phyloP scores from a whole-genome alignment of 352 stramenopile genomes.

The Pythium phragmitis region DNA sequence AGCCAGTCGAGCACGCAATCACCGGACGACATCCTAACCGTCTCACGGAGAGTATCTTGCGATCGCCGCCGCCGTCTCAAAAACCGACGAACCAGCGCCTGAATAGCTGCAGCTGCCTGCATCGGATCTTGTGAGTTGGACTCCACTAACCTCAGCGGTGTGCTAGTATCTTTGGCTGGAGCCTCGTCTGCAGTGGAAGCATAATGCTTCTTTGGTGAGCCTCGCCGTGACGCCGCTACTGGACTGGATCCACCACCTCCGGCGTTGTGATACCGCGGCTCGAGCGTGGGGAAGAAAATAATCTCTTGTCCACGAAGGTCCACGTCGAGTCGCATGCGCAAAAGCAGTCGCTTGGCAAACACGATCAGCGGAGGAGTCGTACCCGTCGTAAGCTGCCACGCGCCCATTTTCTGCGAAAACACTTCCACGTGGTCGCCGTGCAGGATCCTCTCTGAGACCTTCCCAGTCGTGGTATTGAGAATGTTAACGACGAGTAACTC shows the following conservation, averaged over 20 bases:
- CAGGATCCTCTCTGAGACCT: slow-evolving; percentile 16
- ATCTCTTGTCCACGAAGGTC: slow-evolving; percentile 55
- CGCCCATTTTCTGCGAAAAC: slow-evolving; percentile 26
- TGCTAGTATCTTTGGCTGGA: background rate
- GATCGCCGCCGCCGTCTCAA: background rate
- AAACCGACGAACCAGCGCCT: slow-evolving; percentile 12
- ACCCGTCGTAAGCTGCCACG: slow-evolving; percentile 7
- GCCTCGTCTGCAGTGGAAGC: background rate
- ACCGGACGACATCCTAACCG: background rate
- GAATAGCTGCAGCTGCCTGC: slow-evolving; percentile 3
- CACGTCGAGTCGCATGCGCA: slow-evolving; percentile 49
- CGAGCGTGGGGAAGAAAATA: slow-evolving; percentile 49
- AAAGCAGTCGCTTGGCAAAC: slow-evolving; percentile 41
- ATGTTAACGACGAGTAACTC: slow-evolving; percentile 36
- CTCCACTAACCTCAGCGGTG: background rate
- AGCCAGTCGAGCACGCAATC: background rate
- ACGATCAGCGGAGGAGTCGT: slow-evolving; percentile 22
- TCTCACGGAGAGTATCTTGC: background rate
- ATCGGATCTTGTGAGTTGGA: background rate
- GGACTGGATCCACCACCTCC: slow-evolving; percentile 7
- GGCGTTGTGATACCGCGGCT: slow-evolving; percentile 20
- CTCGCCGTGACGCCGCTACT: slow-evolving; percentile 1
- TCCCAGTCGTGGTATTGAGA: slow-evolving; percentile 45
- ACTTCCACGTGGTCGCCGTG: slow-evolving; percentile 25
- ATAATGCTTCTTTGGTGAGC: slow-evolving; percentile 7